These are phyloP conservation scores for Tylopilus microsporus DNA, from an alignment of 1,284 basidiomycete species.

Conservation along the genomic window DNA sequence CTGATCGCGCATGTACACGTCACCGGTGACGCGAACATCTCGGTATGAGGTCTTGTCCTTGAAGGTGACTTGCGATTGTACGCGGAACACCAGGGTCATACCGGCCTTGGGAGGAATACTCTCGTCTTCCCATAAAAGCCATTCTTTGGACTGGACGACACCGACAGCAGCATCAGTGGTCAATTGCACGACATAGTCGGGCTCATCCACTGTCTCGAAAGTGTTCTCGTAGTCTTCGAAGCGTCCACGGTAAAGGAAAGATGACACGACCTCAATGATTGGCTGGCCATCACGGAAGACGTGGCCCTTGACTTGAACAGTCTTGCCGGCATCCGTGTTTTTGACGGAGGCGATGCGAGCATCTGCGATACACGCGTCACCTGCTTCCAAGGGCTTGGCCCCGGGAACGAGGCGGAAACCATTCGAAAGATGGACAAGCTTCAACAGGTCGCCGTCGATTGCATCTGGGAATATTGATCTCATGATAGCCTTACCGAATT, in stretches of 20 bases:
- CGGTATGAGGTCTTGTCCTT: conserved; percentile 87
- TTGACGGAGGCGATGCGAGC: conserved; percentile 86
- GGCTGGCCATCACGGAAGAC: conserved; percentile 72
- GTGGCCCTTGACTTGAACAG: conserved; percentile 86
- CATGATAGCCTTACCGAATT: conserved; percentile 77
- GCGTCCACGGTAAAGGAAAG: conserved; percentile 94
- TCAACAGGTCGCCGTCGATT: conserved; percentile 90
- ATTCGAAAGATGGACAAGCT: conserved; percentile 95
- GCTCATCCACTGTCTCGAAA: conserved; percentile 88
- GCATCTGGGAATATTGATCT: conserved; percentile 90
- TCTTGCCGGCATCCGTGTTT: conserved; percentile 91
- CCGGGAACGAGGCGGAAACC: conserved; percentile 88
- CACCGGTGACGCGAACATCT: conserved; percentile 78
- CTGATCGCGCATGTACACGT: conserved; percentile 80
- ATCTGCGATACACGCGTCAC: conserved; percentile 87
- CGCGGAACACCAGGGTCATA: conserved; percentile 84
- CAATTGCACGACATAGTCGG: conserved; percentile 80
- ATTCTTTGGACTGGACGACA: conserved; percentile 92
- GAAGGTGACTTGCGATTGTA: conserved; percentile 82
- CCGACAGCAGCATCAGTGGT: conserved; percentile 79
- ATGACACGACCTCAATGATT: conserved; percentile 89
- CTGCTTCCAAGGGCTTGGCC: conserved; percentile 71
- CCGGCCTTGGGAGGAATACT: conserved; percentile 74
- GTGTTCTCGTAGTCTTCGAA: conserved; percentile 95
- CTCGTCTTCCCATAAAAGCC: conserved; percentile 95